Conservation (phyloP, 1,284 basidiomycete genomes). For the Cystobasidium pallidum region DNA sequence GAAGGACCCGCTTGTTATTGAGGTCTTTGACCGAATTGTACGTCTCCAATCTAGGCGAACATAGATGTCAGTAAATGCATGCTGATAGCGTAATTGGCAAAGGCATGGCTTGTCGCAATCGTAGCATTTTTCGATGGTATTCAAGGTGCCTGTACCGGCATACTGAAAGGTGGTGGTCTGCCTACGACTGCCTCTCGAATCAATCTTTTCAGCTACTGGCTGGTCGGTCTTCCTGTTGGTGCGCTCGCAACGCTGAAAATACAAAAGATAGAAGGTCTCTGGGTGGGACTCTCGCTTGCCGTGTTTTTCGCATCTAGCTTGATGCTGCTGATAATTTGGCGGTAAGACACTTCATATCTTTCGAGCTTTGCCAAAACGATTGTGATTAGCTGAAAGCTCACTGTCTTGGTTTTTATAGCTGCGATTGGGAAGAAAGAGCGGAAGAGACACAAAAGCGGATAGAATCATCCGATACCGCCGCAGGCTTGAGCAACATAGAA, state of each 20-base stretch:
- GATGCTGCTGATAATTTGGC: conserved; percentile 23
- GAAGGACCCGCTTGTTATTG: conserved; percentile 29
- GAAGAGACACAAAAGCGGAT: conserved; percentile 28
- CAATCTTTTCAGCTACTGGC: conserved; percentile 41
- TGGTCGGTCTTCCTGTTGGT: conserved; percentile 38
- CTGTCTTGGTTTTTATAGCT: background rate
- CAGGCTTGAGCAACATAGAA: conserved; percentile 27
- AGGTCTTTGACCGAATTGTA: conserved; percentile 14
- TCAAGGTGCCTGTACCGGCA: conserved; percentile 37
- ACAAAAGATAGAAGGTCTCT: conserved; percentile 32
- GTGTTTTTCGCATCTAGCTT: conserved; percentile 22
- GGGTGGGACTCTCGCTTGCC: conserved; percentile 29
- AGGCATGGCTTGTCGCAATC: conserved; percentile 24
- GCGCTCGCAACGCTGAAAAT: conserved; percentile 28
- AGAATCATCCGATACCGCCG: conserved; percentile 7
- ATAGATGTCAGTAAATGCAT: too few relatives aligned
- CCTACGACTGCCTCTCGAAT: conserved; percentile 32
- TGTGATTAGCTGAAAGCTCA: too few relatives aligned
- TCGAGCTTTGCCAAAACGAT: background rate
- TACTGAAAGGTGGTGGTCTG: conserved; percentile 37
- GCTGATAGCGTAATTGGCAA: too few relatives aligned
- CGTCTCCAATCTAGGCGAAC: too few relatives aligned
- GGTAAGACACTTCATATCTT: background rate
- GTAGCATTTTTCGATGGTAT: conserved; percentile 36
- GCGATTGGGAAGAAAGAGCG: conserved; percentile 22